These are phyloP conservation scores for Caryopteris hybrid DNA, from an alignment of 305 asterid species.

Conservation along the genomic window DNA sequence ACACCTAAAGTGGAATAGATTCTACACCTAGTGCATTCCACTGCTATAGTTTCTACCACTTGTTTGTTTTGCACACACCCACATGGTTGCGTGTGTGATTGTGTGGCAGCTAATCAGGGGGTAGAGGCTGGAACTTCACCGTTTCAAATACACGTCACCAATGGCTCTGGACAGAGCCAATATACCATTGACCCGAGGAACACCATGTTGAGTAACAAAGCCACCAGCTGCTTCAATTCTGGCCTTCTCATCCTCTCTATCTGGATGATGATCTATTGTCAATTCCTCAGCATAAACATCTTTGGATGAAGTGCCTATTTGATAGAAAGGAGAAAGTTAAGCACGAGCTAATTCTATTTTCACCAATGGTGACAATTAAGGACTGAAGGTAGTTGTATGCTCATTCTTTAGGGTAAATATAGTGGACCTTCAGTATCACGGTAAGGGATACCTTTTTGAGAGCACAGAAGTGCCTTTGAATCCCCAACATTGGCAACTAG, in stretches of 20 bases:
- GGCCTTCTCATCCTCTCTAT: constrained; percentile 75
- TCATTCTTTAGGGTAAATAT: neutral
- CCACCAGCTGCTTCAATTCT: constrained; percentile 77
- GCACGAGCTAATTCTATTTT: neutral
- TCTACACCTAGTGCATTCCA: neutral
- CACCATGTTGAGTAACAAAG: constrained; percentile 28
- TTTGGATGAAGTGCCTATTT: constrained; percentile 19
- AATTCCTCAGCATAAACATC: constrained; percentile 45
- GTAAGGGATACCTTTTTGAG: constrained; percentile 22
- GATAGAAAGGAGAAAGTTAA: neutral
- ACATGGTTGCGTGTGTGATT: neutral
- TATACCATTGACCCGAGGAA: constrained; percentile 70
- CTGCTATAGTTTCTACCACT: neutral
- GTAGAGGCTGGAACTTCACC: constrained; percentile 23
- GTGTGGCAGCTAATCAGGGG: no score
- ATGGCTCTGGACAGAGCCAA: constrained; percentile 75
- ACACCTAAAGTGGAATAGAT: neutral
- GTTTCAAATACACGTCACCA: constrained; percentile 54
- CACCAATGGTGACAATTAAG: neutral
- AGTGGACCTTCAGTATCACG: constrained; percentile 36
- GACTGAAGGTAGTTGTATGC: neutral
- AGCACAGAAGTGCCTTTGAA: constrained; percentile 70
- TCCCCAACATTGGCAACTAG: constrained; percentile 65
- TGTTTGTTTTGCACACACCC: neutral
- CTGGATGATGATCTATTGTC: constrained; percentile 78